phyloP scores from a whole-genome alignment of 2,329 filamentous ascomycete genomes.

The Parascedosporium putredinis region DNA sequence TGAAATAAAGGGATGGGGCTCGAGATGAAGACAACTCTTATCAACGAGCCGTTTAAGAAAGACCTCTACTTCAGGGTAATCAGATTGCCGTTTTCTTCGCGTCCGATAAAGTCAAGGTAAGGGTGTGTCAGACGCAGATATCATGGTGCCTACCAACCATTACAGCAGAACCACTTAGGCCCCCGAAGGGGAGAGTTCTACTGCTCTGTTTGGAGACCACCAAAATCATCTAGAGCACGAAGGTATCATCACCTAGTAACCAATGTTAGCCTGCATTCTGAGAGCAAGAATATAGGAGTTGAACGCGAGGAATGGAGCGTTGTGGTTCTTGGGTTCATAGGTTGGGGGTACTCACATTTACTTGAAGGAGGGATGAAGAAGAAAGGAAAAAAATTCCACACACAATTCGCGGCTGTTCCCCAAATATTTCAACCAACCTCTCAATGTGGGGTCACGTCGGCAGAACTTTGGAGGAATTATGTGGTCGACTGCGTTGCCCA shows the following conservation, averaged over 20 bases:
- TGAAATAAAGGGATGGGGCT: too few species aligned
- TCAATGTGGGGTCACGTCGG: not conserved
- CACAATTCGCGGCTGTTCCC: not conserved
- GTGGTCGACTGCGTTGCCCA: too few species aligned
- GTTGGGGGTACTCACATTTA: constrained; percentile 8
- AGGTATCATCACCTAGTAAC: constrained; percentile 9
- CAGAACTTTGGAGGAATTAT: not conserved
- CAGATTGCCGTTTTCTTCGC: constrained; percentile 10
- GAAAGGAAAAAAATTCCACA: constrained; percentile 1
- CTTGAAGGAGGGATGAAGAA: constrained; percentile 9
- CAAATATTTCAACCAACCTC: too few species aligned
- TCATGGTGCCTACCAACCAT: constrained; percentile 6
- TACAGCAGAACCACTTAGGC: constrained; percentile 7
- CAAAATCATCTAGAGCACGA: constrained; percentile 8
- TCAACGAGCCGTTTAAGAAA: too few species aligned
- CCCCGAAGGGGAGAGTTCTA: constrained; percentile 7
- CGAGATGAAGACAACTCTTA: too few species aligned
- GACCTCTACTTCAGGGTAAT: constrained; percentile 5
- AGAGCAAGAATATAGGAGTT: not conserved
- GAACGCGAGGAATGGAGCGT: not conserved
- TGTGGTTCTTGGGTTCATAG: too few species aligned
- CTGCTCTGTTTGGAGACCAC: constrained; percentile 3
- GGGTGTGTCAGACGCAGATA: constrained; percentile 9
- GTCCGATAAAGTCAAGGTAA: constrained; percentile 8
- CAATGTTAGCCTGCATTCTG: too few species aligned